These are phyloP conservation scores for Septoria linicola DNA, from an alignment of 2,329 filamentous ascomycete genomes.

Conservation along the genomic window DNA sequence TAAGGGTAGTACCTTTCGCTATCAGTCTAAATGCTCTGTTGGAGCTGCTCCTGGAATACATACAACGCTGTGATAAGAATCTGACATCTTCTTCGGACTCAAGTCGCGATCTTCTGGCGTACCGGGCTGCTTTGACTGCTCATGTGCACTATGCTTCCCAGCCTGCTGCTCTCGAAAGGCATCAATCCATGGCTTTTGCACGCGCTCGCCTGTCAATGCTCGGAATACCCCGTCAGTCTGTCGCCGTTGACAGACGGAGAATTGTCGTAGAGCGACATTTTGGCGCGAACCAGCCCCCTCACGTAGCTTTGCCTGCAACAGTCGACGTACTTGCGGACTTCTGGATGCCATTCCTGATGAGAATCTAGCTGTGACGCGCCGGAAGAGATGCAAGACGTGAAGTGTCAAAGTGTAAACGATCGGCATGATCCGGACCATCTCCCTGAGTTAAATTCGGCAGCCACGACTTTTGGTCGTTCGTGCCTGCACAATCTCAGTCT, in stretches of 20 bases:
- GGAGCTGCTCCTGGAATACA: conserved; percentile 31
- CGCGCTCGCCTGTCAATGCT: conserved; percentile 58
- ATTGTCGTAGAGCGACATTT: conserved; percentile 8
- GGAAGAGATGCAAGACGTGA: background rate
- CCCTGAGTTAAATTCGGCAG: no score
- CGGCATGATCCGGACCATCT: background rate
- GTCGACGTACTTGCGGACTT: background rate
- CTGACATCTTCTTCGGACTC: conserved; percentile 66
- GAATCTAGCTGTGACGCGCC: background rate
- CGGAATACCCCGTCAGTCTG: conserved; percentile 60
- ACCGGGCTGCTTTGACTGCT: conserved; percentile 35
- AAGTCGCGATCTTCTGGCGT: conserved; percentile 54
- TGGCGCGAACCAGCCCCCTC: background rate
- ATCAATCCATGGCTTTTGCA: conserved; percentile 68
- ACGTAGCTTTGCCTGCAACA: background rate
- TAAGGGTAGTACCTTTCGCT: conserved; percentile 60
- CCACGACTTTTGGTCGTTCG: no score
- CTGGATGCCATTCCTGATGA: conserved; percentile 6
- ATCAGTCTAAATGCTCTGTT: conserved; percentile 31
- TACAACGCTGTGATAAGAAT: conserved; percentile 68
- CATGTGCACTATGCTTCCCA: conserved; percentile 36
- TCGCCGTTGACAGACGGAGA: conserved; percentile 23
- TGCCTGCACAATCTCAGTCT: no score
- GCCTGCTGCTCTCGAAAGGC: conserved; percentile 57
- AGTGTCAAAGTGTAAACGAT: background rate